Evolutionary conservation across 257 asterid species (phyloP), one percentile per base, ranked within the genome.

Genomic region (Solanum bukasovii): DNA sequence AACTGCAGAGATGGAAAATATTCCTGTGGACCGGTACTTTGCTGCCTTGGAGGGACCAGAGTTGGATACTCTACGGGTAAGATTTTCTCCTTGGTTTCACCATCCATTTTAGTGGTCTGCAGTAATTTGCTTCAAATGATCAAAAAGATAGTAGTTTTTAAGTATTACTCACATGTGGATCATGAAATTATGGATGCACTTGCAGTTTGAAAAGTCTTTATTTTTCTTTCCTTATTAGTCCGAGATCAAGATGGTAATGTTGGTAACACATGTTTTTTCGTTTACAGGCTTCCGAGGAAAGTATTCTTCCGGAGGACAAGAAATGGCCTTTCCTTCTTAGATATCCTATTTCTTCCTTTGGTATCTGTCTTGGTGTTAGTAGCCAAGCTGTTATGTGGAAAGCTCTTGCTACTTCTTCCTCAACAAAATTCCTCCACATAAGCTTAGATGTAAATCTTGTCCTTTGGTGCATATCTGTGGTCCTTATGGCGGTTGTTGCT

Each of bases 371-470:
- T 4, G 99, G 99, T 2, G 93, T 95, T 21, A 90, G 99, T 90
- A 96, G 99, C 92, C 99, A 97, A 89, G 97, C 99, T 88, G 92
- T 94, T 27, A 90, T 97, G 98, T 97, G 98, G 98, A 97, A 96
- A 87, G 85, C 93, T 20, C 91, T 97, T 5, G 91, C 98, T 0
- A 56, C 93, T 44, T 93, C 98, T 2, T 59, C 88, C 31, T 94
- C 98, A 11, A 95, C 95, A 4, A 67, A 87, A 35, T 97, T 88
- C 93, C 98, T 97, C 84, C 88, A 93, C 77, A 77, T 94, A 29
- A 90, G 87, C 90, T 91, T 88, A 12, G 59, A 93, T n/a, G 86
- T 92, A 33, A 96, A 96, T 89, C 93, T 95, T 12, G 89, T 78
- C 73, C 86, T 97, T 7, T 97, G 99, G 99, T 85, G 90, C 87